phyloP scores from a whole-genome alignment of 2,329 filamentous ascomycete genomes.

The Leptographium flavum region DNA sequence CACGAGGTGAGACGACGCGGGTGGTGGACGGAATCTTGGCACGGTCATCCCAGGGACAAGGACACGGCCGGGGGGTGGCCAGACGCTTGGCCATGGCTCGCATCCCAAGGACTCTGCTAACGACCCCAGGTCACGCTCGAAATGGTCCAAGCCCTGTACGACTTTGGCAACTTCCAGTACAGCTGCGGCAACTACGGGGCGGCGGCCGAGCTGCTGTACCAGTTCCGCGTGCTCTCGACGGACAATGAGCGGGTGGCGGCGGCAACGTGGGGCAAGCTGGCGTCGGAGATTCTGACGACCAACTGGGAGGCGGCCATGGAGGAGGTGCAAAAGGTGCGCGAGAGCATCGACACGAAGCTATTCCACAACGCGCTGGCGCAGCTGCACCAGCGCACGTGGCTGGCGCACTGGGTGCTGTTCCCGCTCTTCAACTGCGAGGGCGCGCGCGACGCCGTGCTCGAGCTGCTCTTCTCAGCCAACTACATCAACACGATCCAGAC shows the following conservation, averaged over 20 bases:
- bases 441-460: slow-evolving; percentile 79
- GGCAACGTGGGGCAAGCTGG: slow-evolving; percentile 95
- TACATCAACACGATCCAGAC: slow-evolving; percentile 99
- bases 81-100: too few species aligned
- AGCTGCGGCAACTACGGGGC: slow-evolving; percentile 87
- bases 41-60: too few species aligned
- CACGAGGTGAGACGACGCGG: slow-evolving; percentile 58
- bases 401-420: slow-evolving; percentile 97
- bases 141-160: slow-evolving; percentile 91
- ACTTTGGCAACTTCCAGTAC: slow-evolving; percentile 95
- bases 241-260: slow-evolving; percentile 95
- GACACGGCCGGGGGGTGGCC: too few species aligned
- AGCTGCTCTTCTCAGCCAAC: slow-evolving; percentile 90
- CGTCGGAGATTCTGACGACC: slow-evolving; percentile 84
- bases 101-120: not conserved
- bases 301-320: slow-evolving; percentile 93
- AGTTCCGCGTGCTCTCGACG: slow-evolving; percentile 94
- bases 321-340: slow-evolving; percentile 79
- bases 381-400: slow-evolving; percentile 90
- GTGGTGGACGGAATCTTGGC: too few species aligned
- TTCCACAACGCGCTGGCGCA: slow-evolving; percentile 95
- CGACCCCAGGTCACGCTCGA: slow-evolving; percentile 58
- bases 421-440: slow-evolving; percentile 96
- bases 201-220: slow-evolving; percentile 86
- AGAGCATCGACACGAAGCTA: slow-evolving; percentile 83